Percentiles rank a stretch among this genome's conserved stretches.
phyloP scores from a whole-genome alignment of 768 basidiomycete genomes.

The Glaciozyma antarctica region DNA sequence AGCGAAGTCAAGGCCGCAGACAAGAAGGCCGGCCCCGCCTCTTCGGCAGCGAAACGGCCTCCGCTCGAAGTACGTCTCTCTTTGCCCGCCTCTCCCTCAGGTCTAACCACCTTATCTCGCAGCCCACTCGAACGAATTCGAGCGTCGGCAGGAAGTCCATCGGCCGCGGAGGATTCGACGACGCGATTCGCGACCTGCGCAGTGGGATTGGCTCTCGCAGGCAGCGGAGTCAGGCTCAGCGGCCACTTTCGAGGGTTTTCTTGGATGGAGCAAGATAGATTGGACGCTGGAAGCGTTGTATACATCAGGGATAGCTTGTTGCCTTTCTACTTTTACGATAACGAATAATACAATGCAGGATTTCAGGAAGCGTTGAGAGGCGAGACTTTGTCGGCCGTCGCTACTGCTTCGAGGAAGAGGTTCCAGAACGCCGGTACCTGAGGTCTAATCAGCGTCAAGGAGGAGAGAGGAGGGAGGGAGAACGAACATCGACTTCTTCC shows the following conservation, averaged over 20 bases:
- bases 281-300: not conserved
- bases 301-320: too few species aligned
- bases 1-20: constrained; percentile 24
- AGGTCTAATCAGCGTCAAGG: too few species aligned
- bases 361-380: constrained; percentile 10
- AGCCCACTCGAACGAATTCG: constrained; percentile 4
- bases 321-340: too few species aligned
- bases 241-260: constrained; percentile 71
- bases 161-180: constrained; percentile 70
- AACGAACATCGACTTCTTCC: constrained; percentile 56
- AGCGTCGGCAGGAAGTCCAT: constrained; percentile 47
- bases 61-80: not conserved
- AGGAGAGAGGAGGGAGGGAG: not conserved
- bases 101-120: not conserved
- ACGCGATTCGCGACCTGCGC: constrained; percentile 70
- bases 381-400: constrained; percentile 31
- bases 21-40: not conserved
- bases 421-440: constrained; percentile 32
- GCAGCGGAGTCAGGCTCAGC: constrained; percentile 45
- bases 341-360: too few species aligned
- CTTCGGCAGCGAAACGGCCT: not conserved
- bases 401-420: constrained; percentile 38
- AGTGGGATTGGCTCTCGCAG: constrained; percentile 44
- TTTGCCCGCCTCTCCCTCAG: not conserved
- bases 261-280: constrained; percentile 49